Conservation (phyloP, 345 rosid genomes). For the Citropsis articulata region DNA sequence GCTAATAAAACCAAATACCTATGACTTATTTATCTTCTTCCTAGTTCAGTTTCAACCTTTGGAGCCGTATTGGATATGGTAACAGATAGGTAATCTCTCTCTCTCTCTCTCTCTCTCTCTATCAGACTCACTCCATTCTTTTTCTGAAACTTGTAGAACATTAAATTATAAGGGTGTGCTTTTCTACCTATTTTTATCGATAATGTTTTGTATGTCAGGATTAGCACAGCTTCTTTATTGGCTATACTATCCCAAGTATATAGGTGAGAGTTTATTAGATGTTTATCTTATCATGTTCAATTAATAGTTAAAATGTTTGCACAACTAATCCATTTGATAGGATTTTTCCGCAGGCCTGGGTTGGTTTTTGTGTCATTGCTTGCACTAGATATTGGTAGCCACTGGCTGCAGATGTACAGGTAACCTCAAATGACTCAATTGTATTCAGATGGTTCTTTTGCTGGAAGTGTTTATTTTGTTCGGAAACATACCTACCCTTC, state of each 20-base stretch:
- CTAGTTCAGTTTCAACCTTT: slow-evolving; percentile 75
- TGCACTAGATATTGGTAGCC: slow-evolving; percentile 88
- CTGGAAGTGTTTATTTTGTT: neutral
- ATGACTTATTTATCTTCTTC: slow-evolving; percentile 22
- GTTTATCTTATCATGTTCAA: neutral
- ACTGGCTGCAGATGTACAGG: slow-evolving; percentile 99
- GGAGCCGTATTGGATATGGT: slow-evolving; percentile 98
- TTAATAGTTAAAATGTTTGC: neutral
- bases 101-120: no score
- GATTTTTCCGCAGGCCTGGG: slow-evolving; percentile 68
- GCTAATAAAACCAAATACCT: neutral
- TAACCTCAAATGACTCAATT: slow-evolving; percentile 16
- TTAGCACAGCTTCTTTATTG: slow-evolving; percentile 92
- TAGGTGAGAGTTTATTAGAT: slow-evolving; percentile 35
- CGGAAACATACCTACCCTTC: slow-evolving; percentile 2
- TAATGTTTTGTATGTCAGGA: slow-evolving; percentile 44
- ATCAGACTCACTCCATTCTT: no score
- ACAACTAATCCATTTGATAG: neutral
- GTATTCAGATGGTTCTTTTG: neutral
- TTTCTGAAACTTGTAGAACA: neutral
- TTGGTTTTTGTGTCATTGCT: slow-evolving; percentile 77
- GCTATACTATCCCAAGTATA: slow-evolving; percentile 88
- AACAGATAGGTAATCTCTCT: slow-evolving; percentile 65
- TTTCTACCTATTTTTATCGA: slow-evolving; percentile 13
- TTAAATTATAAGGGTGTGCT: neutral